A percentile compares a stretch with the other conserved stretches of the same genome.
phyloP scores from a whole-genome alignment of 352 stramenopile genomes.

The Phytopythium litorale region DNA sequence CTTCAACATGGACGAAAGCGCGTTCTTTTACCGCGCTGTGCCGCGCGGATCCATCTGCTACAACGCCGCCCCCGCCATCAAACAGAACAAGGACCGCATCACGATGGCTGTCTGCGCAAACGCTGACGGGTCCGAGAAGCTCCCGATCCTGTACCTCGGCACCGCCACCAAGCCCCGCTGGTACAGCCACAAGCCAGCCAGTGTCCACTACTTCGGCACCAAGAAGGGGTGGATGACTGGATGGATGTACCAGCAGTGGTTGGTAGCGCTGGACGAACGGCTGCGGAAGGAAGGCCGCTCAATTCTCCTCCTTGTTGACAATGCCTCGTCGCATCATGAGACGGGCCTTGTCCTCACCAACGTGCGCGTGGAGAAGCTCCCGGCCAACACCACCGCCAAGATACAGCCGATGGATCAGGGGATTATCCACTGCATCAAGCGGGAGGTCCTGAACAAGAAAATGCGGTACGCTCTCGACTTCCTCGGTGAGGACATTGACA shows the following conservation, averaged over 20 bases:
- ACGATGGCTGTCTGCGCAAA: neutral
- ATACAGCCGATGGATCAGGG: neutral
- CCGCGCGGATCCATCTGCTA: neutral
- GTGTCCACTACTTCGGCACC: conserved; percentile 7
- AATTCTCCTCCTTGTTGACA: neutral
- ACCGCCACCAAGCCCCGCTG: neutral
- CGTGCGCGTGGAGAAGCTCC: neutral
- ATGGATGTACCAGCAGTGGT: conserved; percentile 9
- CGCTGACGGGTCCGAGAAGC: neutral
- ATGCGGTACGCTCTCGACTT: too few species aligned
- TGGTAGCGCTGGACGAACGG: conserved; percentile 4
- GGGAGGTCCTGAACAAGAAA: neutral
- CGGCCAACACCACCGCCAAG: neutral
- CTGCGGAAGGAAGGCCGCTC: neutral
- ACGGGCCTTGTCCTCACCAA: neutral
- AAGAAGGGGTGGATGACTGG: conserved; percentile 7
- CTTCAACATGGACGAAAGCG: neutral
- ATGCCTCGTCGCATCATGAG: neutral
- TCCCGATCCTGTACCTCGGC: neutral
- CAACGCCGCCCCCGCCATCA: neutral
- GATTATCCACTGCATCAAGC: neutral
- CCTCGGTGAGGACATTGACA: too few species aligned
- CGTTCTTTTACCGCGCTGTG: neutral
- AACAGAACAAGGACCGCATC: neutral
- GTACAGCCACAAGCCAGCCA: neutral